phyloP scores from a whole-genome alignment of 2,329 filamentous ascomycete species.

The Conoideocrella luteorostrata region DNA sequence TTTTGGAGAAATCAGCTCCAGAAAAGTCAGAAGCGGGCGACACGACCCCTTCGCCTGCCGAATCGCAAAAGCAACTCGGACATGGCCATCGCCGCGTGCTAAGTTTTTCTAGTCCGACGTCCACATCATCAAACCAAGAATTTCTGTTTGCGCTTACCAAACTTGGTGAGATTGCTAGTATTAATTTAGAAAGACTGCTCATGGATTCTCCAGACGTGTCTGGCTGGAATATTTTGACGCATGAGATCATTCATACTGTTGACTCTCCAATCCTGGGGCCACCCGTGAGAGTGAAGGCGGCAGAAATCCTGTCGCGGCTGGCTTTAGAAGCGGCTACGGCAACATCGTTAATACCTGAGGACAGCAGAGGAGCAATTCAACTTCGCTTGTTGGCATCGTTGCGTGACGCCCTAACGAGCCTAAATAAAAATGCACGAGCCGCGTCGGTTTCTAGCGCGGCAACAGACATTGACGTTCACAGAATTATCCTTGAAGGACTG shows the following conservation, averaged over 20 bases:
- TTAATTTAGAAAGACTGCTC: slow-evolving; percentile 70
- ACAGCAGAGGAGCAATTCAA: slow-evolving; percentile 57
- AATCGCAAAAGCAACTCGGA: slow-evolving; percentile 30
- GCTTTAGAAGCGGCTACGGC: slow-evolving; percentile 51
- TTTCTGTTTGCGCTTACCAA: slow-evolving; percentile 66
- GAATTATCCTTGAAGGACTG: slow-evolving; percentile 69
- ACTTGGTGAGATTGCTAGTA: slow-evolving; percentile 63
- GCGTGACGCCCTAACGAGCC: slow-evolving; percentile 47
- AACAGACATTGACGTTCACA: slow-evolving; percentile 73
- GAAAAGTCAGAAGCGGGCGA: slow-evolving; percentile 15
- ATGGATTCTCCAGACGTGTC: slow-evolving; percentile 58
- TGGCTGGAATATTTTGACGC: slow-evolving; percentile 66
- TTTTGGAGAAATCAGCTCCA: slow-evolving; percentile 46
- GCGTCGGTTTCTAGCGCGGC: slow-evolving; percentile 52
- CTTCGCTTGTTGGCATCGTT: slow-evolving; percentile 64
- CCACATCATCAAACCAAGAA: slow-evolving; percentile 50
- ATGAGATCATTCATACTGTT: slow-evolving; percentile 46
- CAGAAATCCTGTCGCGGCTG: slow-evolving; percentile 56
- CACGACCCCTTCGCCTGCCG: slow-evolving; percentile 15
- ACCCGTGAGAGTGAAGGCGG: slow-evolving; percentile 52
- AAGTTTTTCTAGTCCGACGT: slow-evolving; percentile 39
- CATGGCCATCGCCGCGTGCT: slow-evolving; percentile 37
- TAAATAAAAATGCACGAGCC: slow-evolving; percentile 49
- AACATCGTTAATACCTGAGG: slow-evolving; percentile 44
- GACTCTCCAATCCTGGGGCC: slow-evolving; percentile 40